phyloP scores from a whole-genome alignment of 2,329 filamentous ascomycete genomes.

The Penicillium sp. region DNA sequence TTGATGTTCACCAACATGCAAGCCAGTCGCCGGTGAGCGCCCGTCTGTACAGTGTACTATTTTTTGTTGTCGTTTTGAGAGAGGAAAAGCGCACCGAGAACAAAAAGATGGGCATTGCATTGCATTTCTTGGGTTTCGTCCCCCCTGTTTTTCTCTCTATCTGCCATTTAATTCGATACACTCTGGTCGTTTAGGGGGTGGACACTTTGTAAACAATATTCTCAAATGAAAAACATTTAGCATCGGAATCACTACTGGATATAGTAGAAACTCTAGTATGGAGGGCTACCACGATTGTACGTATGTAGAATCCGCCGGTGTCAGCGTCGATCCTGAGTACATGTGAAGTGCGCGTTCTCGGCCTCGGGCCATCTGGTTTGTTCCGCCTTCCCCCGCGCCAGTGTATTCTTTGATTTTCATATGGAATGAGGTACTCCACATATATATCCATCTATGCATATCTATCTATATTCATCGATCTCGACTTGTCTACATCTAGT shows the following conservation, averaged over 20 bases:
- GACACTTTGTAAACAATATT: slow-evolving; percentile 20
- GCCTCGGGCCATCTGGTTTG: slow-evolving; percentile 20
- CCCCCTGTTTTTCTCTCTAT: neutral
- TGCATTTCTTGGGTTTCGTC: slow-evolving; percentile 8
- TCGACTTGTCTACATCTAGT: no score
- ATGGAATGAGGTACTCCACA: no score
- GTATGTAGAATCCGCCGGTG: neutral
- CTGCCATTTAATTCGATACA: slow-evolving; percentile 22
- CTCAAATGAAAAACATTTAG: slow-evolving; percentile 16
- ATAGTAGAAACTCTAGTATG: no score
- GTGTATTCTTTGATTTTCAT: neutral
- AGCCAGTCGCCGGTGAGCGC: slow-evolving; percentile 30
- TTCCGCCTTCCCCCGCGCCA: slow-evolving; percentile 4
- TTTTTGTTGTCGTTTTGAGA: slow-evolving; percentile 1
- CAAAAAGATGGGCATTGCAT: slow-evolving; percentile 15
- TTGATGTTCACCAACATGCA: slow-evolving; percentile 69
- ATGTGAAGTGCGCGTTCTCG: slow-evolving; percentile 21
- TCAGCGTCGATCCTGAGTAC: no score
- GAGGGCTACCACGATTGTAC: neutral
- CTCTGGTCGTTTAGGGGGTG: slow-evolving; percentile 14
- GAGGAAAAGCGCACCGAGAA: slow-evolving; percentile 4
- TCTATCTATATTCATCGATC: no score
- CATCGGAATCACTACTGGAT: slow-evolving; percentile 3
- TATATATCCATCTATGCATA: no score
- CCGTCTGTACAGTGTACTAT: slow-evolving; percentile 27